These are phyloP conservation scores for Citeromyces matritensis DNA, from an alignment of 805 yeast genomes.

Conservation along the genomic window DNA sequence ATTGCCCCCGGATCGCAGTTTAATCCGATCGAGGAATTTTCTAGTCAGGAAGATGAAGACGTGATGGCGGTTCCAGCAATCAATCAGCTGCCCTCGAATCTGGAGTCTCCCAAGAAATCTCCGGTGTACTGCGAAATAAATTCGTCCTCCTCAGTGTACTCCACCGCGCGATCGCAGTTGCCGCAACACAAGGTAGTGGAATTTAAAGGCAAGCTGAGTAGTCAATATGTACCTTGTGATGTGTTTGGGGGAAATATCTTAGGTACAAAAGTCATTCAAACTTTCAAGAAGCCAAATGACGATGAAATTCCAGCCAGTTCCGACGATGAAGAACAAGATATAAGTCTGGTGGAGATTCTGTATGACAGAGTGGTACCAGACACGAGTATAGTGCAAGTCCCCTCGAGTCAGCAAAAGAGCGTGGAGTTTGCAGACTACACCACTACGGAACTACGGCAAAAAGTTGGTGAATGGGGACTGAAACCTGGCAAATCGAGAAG, in stretches of 20 bases:
- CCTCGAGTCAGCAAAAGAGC: conserved; percentile 3
- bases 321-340: conserved; percentile 11
- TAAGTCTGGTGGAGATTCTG: conserved; percentile 4
- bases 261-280: no score
- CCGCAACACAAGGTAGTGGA: no score
- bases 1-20: neutral
- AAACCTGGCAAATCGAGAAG: conserved; percentile 17
- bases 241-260: no score
- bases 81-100: neutral
- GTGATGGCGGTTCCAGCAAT: neutral
- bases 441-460: conserved; percentile 9
- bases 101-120: neutral
- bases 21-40: neutral
- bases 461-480: conserved; percentile 19
- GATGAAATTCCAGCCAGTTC: conserved; percentile 11
- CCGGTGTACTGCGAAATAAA: neutral
- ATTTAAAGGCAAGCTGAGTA: no score
- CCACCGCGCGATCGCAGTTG: no score
- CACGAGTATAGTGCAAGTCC: conserved; percentile 2
- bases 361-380: conserved; percentile 1
- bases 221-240: no score
- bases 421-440: conserved; percentile 6
- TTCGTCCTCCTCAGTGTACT: neutral
- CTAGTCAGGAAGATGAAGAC: neutral
- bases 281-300: no score